Base-by-base conservation (phyloP, 306 rosid genomes). In the Dalbergia oliveri region DNA sequence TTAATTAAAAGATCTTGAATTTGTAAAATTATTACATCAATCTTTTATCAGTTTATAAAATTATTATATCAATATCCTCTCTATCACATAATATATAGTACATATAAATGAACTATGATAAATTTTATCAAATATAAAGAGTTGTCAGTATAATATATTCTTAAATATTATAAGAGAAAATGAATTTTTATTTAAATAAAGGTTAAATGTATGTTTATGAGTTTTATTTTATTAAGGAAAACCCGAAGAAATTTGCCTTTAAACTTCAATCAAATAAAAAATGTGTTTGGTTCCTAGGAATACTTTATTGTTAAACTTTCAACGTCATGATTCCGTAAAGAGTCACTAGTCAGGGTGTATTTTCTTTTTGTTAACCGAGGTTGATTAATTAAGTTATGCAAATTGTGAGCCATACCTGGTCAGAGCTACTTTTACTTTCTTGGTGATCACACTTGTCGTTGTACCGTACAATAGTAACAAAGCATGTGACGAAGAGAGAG, bases 251-350 rank as follows among this genome's bases (percentile, higher is more conserved):
- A 21, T 21, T 16, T 74, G 83, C 74, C 84, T 74, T 75, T 9
- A 68, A 86, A 82, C 83, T 84, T 84, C 75, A 77, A 72, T 74
- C 81, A 66, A 66, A 60, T 69, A 83, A 80, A 80, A 85, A 82
- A 44, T 5, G 14, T 16, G 35, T 34, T 65, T 45, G 23, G 44
- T 71, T 71, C 49, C 6, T 9, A 66, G 77, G 72, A 57, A 19
- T 71, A 37, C 41, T 11, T 5, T 41, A 63, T 63, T 34, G 23
- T 60, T 21, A 43, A 34, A 58, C 89, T 77, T 83, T 79, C 33
- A 16, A 76, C 74, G 39, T 66, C 68, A 80, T 66, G 83, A 77
- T 51, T 44, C 31, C 56, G 14, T 80, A 62, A 72, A n/a, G 62
- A n/a, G 61, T 51, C 50, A n/a, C 3, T 9, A 2, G 31, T 26